phyloP scores from a whole-genome alignment of 495 filamentous ascomycete genomes.

The Penicillium goetzii region DNA sequence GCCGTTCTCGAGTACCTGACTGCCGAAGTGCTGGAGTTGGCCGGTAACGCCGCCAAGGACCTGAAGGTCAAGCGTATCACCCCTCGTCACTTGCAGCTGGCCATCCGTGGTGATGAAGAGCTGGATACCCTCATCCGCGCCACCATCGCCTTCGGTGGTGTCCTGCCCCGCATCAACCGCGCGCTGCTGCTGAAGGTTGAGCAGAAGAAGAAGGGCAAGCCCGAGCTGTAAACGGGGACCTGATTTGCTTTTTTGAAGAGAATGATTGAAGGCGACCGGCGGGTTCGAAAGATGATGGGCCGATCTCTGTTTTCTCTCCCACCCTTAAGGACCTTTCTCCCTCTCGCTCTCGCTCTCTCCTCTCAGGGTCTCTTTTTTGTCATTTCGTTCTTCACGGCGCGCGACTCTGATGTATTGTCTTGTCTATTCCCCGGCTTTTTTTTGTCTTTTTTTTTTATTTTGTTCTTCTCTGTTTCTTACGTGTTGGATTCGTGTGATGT shows the following conservation, averaged over 20 bases:
- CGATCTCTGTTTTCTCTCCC: background rate
- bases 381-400: constrained; percentile 35
- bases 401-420: constrained; percentile 34
- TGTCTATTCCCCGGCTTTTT: constrained; percentile 37
- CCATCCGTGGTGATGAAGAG: constrained; percentile 98
- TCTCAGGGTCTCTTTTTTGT: constrained; percentile 13
- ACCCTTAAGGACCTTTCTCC: background rate
- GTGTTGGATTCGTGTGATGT: constrained; percentile 16
- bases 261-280: constrained; percentile 3
- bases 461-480: constrained; percentile 23
- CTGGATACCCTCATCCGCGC: constrained; percentile 96
- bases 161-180: constrained; percentile 97
- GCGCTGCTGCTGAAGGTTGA: constrained; percentile 97
- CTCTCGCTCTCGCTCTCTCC: constrained; percentile 7
- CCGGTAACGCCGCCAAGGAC: constrained; percentile 98
- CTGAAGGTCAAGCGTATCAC: constrained; percentile 99
- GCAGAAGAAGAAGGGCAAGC: constrained; percentile 97
- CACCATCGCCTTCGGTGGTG: constrained; percentile 97
- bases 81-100: constrained; percentile 94
- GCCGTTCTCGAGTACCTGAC: constrained; percentile 98
- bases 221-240: constrained; percentile 43
- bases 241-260: constrained; percentile 13
- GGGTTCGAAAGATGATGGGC: constrained; percentile 16
- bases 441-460: constrained; percentile 26
- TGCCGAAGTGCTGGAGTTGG: constrained; percentile 96